A percentile compares a stretch with the other conserved stretches of the same genome.
phyloP scores from a whole-genome alignment of 306 rosid species.

The Mimosa pudica region DNA sequence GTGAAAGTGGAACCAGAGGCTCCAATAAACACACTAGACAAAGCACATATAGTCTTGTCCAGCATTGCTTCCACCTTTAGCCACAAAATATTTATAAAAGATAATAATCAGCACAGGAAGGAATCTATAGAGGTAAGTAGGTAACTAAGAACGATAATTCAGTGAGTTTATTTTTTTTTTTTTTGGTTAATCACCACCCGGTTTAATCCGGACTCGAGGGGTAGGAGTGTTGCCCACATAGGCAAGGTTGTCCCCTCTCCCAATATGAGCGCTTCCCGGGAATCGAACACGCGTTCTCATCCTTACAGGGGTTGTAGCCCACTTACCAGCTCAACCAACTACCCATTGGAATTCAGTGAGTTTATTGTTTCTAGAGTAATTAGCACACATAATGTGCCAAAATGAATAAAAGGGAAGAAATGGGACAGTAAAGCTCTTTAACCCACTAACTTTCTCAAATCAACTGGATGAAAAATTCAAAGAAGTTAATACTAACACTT shows the following conservation, averaged over 20 bases:
- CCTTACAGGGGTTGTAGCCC: too few species aligned
- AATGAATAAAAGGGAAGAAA: neutral
- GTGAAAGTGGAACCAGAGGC: slow-evolving; percentile 89
- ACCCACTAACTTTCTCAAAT: neutral
- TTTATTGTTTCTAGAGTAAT: slow-evolving; percentile 9
- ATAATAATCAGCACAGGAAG: slow-evolving; percentile 20
- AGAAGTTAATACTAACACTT: slow-evolving; percentile 2
- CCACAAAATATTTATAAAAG: slow-evolving; percentile 1
- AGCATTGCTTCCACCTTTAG: slow-evolving; percentile 88
- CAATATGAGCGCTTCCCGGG: too few species aligned
- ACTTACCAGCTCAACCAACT: too few species aligned
- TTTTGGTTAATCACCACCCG: too few species aligned
- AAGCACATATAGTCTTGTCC: slow-evolving; percentile 82
- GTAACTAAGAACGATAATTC: neutral
- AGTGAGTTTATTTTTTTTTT: too few species aligned
- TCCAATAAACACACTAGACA: slow-evolving; percentile 80
- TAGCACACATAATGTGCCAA: slow-evolving; percentile 8
- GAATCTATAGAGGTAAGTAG: slow-evolving; percentile 5
- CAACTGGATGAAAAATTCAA: neutral
- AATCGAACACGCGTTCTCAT: too few species aligned
- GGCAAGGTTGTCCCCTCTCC: too few species aligned
- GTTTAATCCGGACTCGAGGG: too few species aligned
- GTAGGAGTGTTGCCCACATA: too few species aligned
- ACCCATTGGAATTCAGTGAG: too few species aligned
- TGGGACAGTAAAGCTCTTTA: neutral